A percentile compares a stretch with the other conserved stretches of the same genome.
These are phyloP conservation scores for Aspergillus aculeatus DNA, from an alignment of 2,329 filamentous ascomycete genomes.

Conservation along the genomic window DNA sequence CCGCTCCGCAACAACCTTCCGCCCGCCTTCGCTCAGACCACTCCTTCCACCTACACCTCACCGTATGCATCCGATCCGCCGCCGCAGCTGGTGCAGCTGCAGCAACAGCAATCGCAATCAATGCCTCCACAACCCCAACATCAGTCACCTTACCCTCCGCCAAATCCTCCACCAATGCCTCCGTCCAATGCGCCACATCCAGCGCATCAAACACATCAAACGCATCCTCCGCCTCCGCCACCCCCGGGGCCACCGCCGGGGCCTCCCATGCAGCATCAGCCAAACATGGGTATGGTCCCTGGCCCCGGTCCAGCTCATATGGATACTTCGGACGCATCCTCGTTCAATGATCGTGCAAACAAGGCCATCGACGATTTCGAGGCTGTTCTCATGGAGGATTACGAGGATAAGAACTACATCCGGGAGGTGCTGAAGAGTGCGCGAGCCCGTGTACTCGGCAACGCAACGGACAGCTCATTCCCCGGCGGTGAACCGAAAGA, in stretches of 20 bases:
- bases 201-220: constrained; percentile 6
- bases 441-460: constrained; percentile 40
- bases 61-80: constrained; percentile 42
- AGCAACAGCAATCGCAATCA: constrained; percentile 29
- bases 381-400: constrained; percentile 46
- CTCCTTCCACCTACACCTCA: constrained; percentile 40
- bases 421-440: constrained; percentile 45
- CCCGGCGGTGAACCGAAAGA: constrained; percentile 46
- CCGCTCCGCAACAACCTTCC: constrained; percentile 41
- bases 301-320: constrained; percentile 18
- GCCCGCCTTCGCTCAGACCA: constrained; percentile 38
- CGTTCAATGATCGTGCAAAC: constrained; percentile 42
- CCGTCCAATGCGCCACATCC: constrained; percentile 16
- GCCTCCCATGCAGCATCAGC: constrained; percentile 21
- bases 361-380: constrained; percentile 48
- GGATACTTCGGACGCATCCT: constrained; percentile 31
- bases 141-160: constrained; percentile 27
- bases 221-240: constrained; percentile 20
- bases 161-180: constrained; percentile 15
- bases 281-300: constrained; percentile 17
- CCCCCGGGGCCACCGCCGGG: constrained; percentile 15
- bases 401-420: constrained; percentile 47
- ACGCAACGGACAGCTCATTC: constrained; percentile 43
- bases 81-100: constrained; percentile 32
- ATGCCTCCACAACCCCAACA: constrained; percentile 23